phyloP scores from a whole-genome alignment of 2,329 filamentous ascomycete species.

The Fusarium armeniacum region DNA sequence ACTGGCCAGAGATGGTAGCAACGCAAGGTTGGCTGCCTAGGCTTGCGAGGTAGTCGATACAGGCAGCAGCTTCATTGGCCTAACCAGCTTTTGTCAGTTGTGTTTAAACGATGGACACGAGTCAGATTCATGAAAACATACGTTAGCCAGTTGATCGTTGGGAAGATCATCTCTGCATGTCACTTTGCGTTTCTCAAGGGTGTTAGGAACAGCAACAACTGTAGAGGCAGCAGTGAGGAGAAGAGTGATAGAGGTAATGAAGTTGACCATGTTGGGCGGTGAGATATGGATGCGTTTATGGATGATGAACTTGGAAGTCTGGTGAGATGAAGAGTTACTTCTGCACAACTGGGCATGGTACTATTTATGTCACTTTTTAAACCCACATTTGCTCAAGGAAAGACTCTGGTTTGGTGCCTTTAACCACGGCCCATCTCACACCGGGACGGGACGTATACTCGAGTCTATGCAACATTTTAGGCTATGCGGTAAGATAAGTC shows the following conservation, averaged over 20 bases:
- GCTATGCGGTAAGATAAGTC: neutral
- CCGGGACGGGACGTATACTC: neutral
- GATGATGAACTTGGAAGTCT: neutral
- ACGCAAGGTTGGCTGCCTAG: slow-evolving; percentile 9
- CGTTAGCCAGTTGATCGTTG: slow-evolving; percentile 1
- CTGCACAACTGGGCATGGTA: neutral
- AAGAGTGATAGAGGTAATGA: slow-evolving; percentile 3
- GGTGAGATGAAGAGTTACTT: no score
- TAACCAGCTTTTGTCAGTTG: neutral
- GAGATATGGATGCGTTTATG: neutral
- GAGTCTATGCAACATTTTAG: neutral
- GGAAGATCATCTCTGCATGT: slow-evolving; percentile 19
- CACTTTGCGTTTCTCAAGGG: slow-evolving; percentile 1
- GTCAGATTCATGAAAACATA: neutral
- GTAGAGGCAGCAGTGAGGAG: slow-evolving; percentile 6
- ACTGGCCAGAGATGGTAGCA: slow-evolving; percentile 5
- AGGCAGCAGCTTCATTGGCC: slow-evolving; percentile 25
- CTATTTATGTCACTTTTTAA: neutral
- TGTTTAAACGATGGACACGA: accelerated
- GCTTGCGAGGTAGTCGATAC: slow-evolving; percentile 32
- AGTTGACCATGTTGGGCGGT: slow-evolving; percentile 25
- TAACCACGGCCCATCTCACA: neutral
- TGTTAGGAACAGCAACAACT: slow-evolving; percentile 5
- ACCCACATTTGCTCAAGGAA: neutral
- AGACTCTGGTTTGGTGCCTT: neutral